These are phyloP conservation scores for Mucor irregularis DNA, from an alignment of 371 early-diverging fungal genomes.

Conservation along the genomic window DNA sequence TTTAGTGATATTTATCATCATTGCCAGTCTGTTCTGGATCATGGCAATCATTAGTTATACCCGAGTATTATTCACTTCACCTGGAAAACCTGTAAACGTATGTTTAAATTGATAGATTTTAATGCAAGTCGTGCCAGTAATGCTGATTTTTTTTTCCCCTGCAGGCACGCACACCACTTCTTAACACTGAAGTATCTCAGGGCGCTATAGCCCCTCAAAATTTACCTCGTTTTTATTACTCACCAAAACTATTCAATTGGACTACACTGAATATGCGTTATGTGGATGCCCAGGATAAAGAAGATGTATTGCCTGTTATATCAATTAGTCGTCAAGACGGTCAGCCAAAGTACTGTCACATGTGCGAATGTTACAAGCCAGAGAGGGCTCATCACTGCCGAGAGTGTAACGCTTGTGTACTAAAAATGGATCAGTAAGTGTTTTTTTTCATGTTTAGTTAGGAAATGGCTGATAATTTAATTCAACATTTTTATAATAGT, in stretches of 20 bases:
- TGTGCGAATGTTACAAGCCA: conserved; percentile 59
- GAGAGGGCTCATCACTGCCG: conserved; percentile 67
- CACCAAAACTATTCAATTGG: conserved; percentile 28
- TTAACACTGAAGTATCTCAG: conserved; percentile 6
- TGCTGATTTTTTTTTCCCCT: conserved; percentile 3
- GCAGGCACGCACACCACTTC: conserved; percentile 16
- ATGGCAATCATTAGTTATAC: conserved; percentile 47
- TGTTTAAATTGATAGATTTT: too few relatives aligned
- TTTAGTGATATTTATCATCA: conserved; percentile 45
- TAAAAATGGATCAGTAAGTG: conserved; percentile 69
- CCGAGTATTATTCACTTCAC: conserved; percentile 47
- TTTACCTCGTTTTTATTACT: conserved; percentile 33
- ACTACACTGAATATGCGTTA: conserved; percentile 14
- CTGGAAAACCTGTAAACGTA: conserved; percentile 48
- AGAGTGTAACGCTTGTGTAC: conserved; percentile 62
- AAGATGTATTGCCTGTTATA: conserved; percentile 34
- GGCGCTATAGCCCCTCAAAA: conserved; percentile 3
- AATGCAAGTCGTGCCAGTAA: too few relatives aligned
- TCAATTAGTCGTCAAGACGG: conserved; percentile 52
- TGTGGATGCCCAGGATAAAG: background rate
- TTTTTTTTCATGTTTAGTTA: background rate
- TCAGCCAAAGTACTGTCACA: conserved; percentile 52
- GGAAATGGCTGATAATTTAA: background rate
- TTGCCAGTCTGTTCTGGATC: conserved; percentile 45
- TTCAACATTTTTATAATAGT: conserved; percentile 26